phyloP scores from a whole-genome alignment of 2,329 filamentous ascomycete genomes.

The Penicillium sp. region DNA sequence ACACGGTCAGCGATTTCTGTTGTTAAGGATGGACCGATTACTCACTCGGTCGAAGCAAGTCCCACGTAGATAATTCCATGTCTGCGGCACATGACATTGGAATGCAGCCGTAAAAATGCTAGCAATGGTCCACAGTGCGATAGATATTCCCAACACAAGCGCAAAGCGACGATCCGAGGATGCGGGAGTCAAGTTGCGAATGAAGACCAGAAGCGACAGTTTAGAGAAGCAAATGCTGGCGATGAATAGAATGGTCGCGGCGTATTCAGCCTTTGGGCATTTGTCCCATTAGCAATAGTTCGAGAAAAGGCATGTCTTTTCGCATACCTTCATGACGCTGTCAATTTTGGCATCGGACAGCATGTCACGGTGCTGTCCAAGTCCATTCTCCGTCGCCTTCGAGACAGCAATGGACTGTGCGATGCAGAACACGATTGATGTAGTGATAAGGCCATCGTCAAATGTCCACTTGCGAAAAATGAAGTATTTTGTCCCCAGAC shows the following conservation, averaged over 20 bases:
- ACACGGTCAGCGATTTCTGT: neutral
- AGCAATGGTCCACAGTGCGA: conserved; percentile 16
- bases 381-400: conserved; percentile 21
- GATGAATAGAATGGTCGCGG: conserved; percentile 24
- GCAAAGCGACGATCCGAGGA: conserved; percentile 17
- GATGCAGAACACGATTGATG: conserved; percentile 18
- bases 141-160: conserved; percentile 10
- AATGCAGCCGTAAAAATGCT: conserved; percentile 18
- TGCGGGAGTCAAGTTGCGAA: conserved; percentile 23
- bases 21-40: too few species aligned
- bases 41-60: conserved; percentile 24
- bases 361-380: conserved; percentile 19
- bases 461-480: conserved; percentile 22
- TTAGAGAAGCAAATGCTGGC: conserved; percentile 24
- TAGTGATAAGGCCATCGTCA: conserved; percentile 24
- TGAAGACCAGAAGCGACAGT: conserved; percentile 24
- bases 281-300: neutral
- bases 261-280: conserved; percentile 19
- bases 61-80: conserved; percentile 22
- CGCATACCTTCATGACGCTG: conserved; percentile 21
- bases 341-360: conserved; percentile 8
- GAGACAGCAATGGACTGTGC: conserved; percentile 25
- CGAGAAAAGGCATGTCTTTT: neutral
- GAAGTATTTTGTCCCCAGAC: conserved; percentile 25
- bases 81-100: conserved; percentile 16